These are phyloP conservation scores for Luzula sylvatica DNA, from an alignment of 176 grass and related monocot species.

Conservation along the genomic window DNA sequence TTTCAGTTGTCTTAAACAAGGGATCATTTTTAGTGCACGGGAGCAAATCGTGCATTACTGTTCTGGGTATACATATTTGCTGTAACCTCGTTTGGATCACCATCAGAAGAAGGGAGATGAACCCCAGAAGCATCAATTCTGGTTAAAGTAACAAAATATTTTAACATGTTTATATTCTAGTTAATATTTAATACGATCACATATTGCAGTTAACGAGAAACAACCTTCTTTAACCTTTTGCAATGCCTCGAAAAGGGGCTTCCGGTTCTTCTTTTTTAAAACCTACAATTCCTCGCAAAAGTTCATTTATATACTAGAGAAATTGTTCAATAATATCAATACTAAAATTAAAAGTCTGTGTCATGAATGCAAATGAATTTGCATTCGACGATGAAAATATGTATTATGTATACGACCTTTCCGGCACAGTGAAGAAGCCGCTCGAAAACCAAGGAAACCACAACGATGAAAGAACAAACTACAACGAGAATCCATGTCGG, in stretches of 20 bases:
- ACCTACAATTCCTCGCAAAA: slow-evolving; percentile 27
- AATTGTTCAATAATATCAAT: no score
- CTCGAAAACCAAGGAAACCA: slow-evolving; percentile 10
- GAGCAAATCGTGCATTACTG: slow-evolving; percentile 8
- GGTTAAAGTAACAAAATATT: background rate
- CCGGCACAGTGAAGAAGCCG: slow-evolving; percentile 10
- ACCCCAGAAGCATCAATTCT: slow-evolving; percentile 46
- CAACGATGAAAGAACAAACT: slow-evolving; percentile 11
- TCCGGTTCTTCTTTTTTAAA: slow-evolving; percentile 39
- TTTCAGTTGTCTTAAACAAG: background rate
- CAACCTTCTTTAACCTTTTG: slow-evolving; percentile 85
- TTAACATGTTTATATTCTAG: background rate
- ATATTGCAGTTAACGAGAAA: background rate
- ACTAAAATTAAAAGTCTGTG: no score
- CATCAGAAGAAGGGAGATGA: slow-evolving; percentile 34
- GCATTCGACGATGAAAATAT: no score
- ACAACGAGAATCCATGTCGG: slow-evolving; percentile 16
- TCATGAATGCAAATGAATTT: no score
- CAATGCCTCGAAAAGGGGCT: slow-evolving; percentile 60
- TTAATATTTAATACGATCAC: background rate
- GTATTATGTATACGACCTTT: background rate
- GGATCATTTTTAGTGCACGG: slow-evolving; percentile 26
- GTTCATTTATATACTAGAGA: no score
- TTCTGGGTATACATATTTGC: slow-evolving; percentile 19
- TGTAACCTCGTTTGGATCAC: slow-evolving; percentile 28